phyloP scores from a whole-genome alignment of 164 flowering plant genomes.

The Aristolochia californica region DNA sequence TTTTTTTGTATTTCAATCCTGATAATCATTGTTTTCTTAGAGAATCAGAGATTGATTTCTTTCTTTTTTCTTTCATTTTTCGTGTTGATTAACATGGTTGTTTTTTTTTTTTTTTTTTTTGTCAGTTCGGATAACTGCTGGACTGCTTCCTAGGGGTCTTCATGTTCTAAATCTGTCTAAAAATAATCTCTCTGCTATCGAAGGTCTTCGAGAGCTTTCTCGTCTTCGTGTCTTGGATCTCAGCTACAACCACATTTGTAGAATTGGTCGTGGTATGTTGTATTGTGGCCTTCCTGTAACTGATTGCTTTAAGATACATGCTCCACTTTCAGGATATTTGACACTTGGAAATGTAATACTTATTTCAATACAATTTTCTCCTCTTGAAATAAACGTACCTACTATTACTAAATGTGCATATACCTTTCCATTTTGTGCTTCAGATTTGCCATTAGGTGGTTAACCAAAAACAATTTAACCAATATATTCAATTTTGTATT shows the following conservation, averaged over 20 bases:
- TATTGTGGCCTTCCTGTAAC: too few relatives aligned
- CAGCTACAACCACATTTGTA: slow-evolving; percentile 74
- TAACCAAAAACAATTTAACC: too few relatives aligned
- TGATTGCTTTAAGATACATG: too few relatives aligned
- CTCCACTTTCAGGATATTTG: too few relatives aligned
- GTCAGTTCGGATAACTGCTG: slow-evolving; percentile 70
- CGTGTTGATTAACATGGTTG: neutral
- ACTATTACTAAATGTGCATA: too few relatives aligned
- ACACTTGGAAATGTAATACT: too few relatives aligned
- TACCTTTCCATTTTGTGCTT: too few relatives aligned
- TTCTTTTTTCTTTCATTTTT: neutral
- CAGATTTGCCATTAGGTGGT: too few relatives aligned
- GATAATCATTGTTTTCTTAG: slow-evolving; percentile 61
- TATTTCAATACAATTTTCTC: too few relatives aligned
- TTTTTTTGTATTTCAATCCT: slow-evolving; percentile 64
- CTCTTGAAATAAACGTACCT: too few relatives aligned
- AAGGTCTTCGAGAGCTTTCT: slow-evolving; percentile 80
- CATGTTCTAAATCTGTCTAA: slow-evolving; percentile 73
- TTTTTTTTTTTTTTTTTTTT: too few relatives aligned
- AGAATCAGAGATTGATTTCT: neutral
- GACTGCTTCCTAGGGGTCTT: slow-evolving; percentile 82
- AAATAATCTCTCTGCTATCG: slow-evolving; percentile 73
- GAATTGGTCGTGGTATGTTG: slow-evolving; percentile 76
- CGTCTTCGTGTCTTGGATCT: slow-evolving; percentile 71
- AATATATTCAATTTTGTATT: too few relatives aligned